Evolutionary conservation across 352 stramenopile species (phyloP), one percentile per base, ranked within the genome.

Genomic region (Phytophthora podocarpi): DNA sequence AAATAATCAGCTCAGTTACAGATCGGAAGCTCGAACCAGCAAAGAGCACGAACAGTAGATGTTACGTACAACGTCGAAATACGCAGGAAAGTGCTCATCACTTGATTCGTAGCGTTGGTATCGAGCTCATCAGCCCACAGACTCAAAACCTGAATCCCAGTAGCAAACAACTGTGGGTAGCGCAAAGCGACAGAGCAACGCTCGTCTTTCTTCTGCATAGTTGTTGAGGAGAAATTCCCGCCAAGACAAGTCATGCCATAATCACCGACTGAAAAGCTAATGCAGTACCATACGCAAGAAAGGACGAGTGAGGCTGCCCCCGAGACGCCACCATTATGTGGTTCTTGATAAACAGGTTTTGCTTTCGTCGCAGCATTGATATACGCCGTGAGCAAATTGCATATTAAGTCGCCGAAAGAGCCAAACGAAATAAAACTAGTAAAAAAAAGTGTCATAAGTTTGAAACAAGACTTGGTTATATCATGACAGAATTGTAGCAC

Each of bases 111-210:
- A 31, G 31, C 39, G 15, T 51, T 48, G 4, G 9, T 15, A 31
- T 54, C 45, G 12, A 80, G 41, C 11, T 46, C 15, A 23, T 31
- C 35, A 30, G 45, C 53, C 43, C 53, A 67, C 11, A 70, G 27
- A 54, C 59, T 70, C 41, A 75, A 46, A 10, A 80, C 26, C 36
- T 80, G 71, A 20, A 78, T 42, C 7, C 49, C 71, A 36, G 75
- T 16, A 5, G 28, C 59, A 47, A 78, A 66, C 6, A 70, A 50
- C 20, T 54, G 39, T 3, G 71, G 59, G 23, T 70, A 56, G 11
- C 58, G 46, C 15, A 80, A 49, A 1, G 20, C n/a, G 6, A 11
- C 28, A 34, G 9, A 41, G 20, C 6, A 46, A 32, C 20, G 11
- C 7, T 20, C 43, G 37, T 50, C 28, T 15, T 46, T 50, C 8